Base-by-base conservation (phyloP, 2,329 filamentous ascomycete genomes). In the Plenodomus biglobosus region DNA sequence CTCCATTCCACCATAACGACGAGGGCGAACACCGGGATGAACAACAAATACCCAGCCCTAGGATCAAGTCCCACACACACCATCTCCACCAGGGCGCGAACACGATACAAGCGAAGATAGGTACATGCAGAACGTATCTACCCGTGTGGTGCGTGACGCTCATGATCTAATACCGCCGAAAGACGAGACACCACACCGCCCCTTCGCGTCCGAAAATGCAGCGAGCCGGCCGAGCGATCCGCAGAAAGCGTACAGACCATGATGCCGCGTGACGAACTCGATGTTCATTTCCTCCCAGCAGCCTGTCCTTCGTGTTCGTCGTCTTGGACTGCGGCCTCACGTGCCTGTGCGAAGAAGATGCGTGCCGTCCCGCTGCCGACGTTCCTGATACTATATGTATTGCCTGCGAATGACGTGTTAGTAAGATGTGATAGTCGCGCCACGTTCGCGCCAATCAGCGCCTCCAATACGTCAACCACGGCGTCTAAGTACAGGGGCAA, bases 281-380 rank as follows among this genome's bases (percentile, higher is more conserved):
- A 18, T 37, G 35, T 18, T 20, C 3, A 13, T 15, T 21, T 8
- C 8, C 22, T 24, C 10, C 22, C 22, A 10, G 22, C 22, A 24
- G 22, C 22, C 10, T 5, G 22, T 17, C 21, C 38, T 8, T 16
- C 20, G 11, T 41, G 21, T 22, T 54, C 50, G 40, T 62, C 60
- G 8, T 50, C 48, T 8, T 58, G 46, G 2, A 50, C 47, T 16
- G 42, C 44, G 36, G 53, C 59, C 54, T 86, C 89, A 71, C 87
- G 92, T 6, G 87, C 92, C 71, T 99, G 94, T 1, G 91, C 85
- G 72, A 97, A 99, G 76, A 97, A 97, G 40, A 97, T 80, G 34
- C 88, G 84, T 3, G 90, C 88, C 3, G 85, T 81, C 52, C 79
- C 77, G 54, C 86, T 80, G 62, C 85, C 85, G 47, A 90, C 85